These are phyloP conservation scores for Iberis pinnata DNA, from an alignment of 345 rosid genomes.

Conservation along the genomic window DNA sequence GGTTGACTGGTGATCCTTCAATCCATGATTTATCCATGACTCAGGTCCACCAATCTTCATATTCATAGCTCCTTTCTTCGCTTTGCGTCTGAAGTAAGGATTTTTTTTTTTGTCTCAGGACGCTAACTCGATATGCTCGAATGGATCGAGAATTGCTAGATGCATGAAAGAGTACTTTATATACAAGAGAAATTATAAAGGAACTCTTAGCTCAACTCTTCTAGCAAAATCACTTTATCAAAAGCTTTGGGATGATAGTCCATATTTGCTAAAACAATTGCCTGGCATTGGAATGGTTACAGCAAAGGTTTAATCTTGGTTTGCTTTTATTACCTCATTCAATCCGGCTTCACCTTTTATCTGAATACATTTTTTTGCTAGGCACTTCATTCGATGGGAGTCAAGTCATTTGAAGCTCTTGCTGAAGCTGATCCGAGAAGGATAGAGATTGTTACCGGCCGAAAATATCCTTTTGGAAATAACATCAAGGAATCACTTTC, in stretches of 20 bases:
- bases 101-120: constrained; percentile 48
- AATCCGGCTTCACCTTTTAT: constrained; percentile 2
- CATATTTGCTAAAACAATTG: constrained; percentile 83
- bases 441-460: constrained; percentile 86
- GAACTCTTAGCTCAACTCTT: constrained; percentile 61
- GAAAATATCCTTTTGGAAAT: constrained; percentile 92
- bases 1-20: constrained; percentile 90
- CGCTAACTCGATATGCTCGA: constrained; percentile 70
- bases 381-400: constrained; percentile 91
- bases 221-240: constrained; percentile 87
- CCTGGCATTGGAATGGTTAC: constrained; percentile 98
- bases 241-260: constrained; percentile 95
- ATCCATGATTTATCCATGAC: constrained; percentile 80
- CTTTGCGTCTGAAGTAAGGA: constrained; percentile 19
- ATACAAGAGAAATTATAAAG: constrained; percentile 72
- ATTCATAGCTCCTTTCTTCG: constrained; percentile 12
- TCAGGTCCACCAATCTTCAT: constrained; percentile 48
- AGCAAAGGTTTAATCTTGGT: constrained; percentile 57
- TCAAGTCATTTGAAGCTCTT: constrained; percentile 73
- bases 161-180: constrained; percentile 93
- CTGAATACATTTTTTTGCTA: constrained; percentile 28
- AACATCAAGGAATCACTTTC: constrained; percentile 86
- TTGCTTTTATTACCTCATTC: neutral
- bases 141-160: constrained; percentile 77
- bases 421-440: constrained; percentile 93